A percentile compares a stretch with the other conserved stretches of the same genome.
These are phyloP conservation scores for Linnemannia elongata DNA, from an alignment of 192 early-diverging fungal genomes.

Conservation along the genomic window DNA sequence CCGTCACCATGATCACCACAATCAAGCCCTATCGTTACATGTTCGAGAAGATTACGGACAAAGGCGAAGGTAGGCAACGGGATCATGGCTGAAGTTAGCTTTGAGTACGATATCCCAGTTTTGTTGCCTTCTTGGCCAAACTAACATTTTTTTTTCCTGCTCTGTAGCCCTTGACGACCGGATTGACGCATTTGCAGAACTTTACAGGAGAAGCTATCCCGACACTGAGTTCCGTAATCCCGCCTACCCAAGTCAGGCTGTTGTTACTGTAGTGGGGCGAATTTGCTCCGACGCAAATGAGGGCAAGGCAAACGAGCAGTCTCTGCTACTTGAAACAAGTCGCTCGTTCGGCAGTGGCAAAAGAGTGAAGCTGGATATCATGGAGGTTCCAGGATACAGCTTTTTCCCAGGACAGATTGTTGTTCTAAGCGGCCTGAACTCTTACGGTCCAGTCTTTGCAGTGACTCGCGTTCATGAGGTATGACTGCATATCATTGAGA, in stretches of 20 bases:
- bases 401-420: conserved; percentile 95
- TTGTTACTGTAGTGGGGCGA: conserved; percentile 71
- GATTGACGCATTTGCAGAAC: conserved; percentile 44
- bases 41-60: conserved; percentile 81
- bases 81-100: conserved; percentile 12
- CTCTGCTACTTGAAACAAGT: conserved; percentile 88
- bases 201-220: conserved; percentile 30
- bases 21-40: conserved; percentile 81
- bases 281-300: conserved; percentile 79
- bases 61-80: conserved; percentile 64
- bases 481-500: conserved; percentile 38
- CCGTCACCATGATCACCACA: conserved; percentile 33
- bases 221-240: conserved; percentile 39
- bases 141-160: not conserved
- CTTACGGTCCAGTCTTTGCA: conserved; percentile 67
- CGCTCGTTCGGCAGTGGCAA: conserved; percentile 78
- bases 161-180: conserved; percentile 42
- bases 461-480: conserved; percentile 69
- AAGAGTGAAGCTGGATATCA: conserved; percentile 76
- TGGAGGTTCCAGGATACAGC: conserved; percentile 67
- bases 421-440: conserved; percentile 77
- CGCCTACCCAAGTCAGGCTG: conserved; percentile 14
- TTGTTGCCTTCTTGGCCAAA: too few relatives aligned
- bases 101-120: not conserved
- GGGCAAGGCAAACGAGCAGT: conserved; percentile 76